Base-by-base conservation (phyloP, 2,329 filamentous ascomycete genomes). In the Ampelomyces quisqualis region DNA sequence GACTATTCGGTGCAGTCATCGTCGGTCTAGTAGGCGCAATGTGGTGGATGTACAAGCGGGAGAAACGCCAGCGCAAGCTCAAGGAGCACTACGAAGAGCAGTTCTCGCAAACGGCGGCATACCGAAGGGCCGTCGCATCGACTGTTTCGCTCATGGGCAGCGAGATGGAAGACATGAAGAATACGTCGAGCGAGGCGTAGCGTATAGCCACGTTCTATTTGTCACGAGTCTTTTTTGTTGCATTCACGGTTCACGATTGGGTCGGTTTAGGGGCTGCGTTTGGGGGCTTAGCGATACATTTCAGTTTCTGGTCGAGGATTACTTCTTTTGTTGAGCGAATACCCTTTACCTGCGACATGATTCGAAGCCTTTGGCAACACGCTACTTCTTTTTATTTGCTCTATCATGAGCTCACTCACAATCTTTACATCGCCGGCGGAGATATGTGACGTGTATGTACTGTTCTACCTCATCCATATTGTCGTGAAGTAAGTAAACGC, bases 1-100 rank as follows among this genome's bases (percentile, higher is more conserved):
- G 51, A 6, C 34, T 57, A 13, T 49, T 63, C n/a, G 49, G 58
- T n/a, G 35, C 49, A 5, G 47, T 51, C 14, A 41, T 64, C 4
- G 6, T 60, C 7, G 43, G 34, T 11, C 21, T 62, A 5, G 6
- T 49, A 15, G 47, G 30, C 13, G 19, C 45, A 3, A 40, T 62
- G 1, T 37, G 49, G 21, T 65, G 58, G 58, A 45, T 64, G 40
- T 39, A 53, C 34, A 58, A 56, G 43, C 49, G 43, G n/a, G 64
- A 67, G 29, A 58, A 56, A 43, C 46, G 51, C 22, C 62, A 66
- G 33, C 47, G 62, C 20, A 60, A 43, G 17, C 44, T 66, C 7
- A 67, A 65, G 40, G 60, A 67, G 34, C 61, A 65, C 34, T 65
- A 65, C 36, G 61, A 65, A 34, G 53, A 53, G 45, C 61, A 65